Evolutionary conservation across 2,329 filamentous ascomycete species (phyloP).

Genomic region (Rutstroemia sydowiana): DNA sequence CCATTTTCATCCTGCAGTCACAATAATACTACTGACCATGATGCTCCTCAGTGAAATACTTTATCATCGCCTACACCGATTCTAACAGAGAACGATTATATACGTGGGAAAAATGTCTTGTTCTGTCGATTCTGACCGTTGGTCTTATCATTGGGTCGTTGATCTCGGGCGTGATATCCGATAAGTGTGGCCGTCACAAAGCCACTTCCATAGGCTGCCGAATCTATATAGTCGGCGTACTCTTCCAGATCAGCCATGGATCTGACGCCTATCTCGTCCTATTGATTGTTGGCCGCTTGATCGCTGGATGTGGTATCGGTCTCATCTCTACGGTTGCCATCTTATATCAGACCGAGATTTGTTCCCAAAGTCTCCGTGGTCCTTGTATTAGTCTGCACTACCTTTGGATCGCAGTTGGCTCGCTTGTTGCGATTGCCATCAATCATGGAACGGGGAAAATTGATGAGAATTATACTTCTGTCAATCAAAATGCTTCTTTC

Average conservation of each 20-base stretch:
- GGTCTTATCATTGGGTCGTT: slow-evolving; percentile 68
- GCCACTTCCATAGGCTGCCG: slow-evolving; percentile 22
- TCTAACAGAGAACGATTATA: slow-evolving; percentile 21
- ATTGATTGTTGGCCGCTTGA: slow-evolving; percentile 55
- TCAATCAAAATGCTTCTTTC: slow-evolving; percentile 58
- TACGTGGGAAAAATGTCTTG: slow-evolving; percentile 56
- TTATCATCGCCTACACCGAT: slow-evolving; percentile 2
- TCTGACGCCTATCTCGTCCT: slow-evolving; percentile 45
- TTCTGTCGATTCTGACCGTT: slow-evolving; percentile 62
- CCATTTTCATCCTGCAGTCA: not conserved
- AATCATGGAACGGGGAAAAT: slow-evolving; percentile 62
- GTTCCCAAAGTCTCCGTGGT: slow-evolving; percentile 65
- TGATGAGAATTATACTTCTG: too few relatives aligned
- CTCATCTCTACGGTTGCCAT: slow-evolving; percentile 76
- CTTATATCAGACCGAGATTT: slow-evolving; percentile 63
- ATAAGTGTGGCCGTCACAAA: slow-evolving; percentile 31
- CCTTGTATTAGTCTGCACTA: slow-evolving; percentile 72
- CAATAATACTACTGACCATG: not conserved
- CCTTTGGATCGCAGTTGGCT: slow-evolving; percentile 73
- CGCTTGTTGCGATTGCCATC: slow-evolving; percentile 66
- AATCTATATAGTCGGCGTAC: slow-evolving; percentile 21
- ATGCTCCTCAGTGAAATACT: slow-evolving; percentile 2
- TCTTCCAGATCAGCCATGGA: slow-evolving; percentile 28
- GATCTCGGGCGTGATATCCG: slow-evolving; percentile 33
- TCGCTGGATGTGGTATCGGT: slow-evolving; percentile 71